Evolutionary conservation across 352 stramenopile genomes (phyloP).

Genomic region (Pilasporangium apinafurcum): DNA sequence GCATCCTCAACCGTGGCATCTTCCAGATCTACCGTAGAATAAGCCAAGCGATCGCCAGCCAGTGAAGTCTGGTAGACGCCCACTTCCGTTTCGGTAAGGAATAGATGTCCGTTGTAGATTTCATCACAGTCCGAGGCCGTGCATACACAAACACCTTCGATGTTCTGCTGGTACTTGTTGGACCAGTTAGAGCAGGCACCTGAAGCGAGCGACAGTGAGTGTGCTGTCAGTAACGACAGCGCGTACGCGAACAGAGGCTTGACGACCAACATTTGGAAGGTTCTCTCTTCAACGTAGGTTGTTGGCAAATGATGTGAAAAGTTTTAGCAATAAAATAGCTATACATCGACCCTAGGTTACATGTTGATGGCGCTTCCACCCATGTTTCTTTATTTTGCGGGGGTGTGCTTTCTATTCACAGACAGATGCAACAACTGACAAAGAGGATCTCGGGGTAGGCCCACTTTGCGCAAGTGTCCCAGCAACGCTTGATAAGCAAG

Average conservation of each 20-base stretch:
- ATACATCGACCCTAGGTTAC: too few relatives aligned
- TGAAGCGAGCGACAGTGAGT: slow-evolving; percentile 4
- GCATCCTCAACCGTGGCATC: slow-evolving; percentile 8
- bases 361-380: too few relatives aligned
- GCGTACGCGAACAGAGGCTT: slow-evolving; percentile 3
- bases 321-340: too few relatives aligned
- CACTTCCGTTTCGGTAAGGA: slow-evolving; percentile 25
- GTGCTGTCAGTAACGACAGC: slow-evolving; percentile 4
- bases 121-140: slow-evolving; percentile 42
- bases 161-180: slow-evolving; percentile 28
- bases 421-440: too few relatives aligned
- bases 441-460: too few relatives aligned
- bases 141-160: slow-evolving; percentile 49
- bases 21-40: slow-evolving; percentile 20
- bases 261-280: slow-evolving; percentile 12
- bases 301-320: too few relatives aligned
- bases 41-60: slow-evolving; percentile 37
- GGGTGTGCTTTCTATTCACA: too few relatives aligned
- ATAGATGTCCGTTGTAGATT: slow-evolving; percentile 36
- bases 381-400: too few relatives aligned
- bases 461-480: too few relatives aligned
- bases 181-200: slow-evolving; percentile 21
- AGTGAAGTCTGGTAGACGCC: slow-evolving; percentile 48
- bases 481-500: too few relatives aligned
- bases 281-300: too few relatives aligned